Percentiles rank a stretch among this genome's conserved stretches.
Evolutionary conservation across 2,329 filamentous ascomycete genomes (phyloP).

Genomic region (Alternaria metachromatica): DNA sequence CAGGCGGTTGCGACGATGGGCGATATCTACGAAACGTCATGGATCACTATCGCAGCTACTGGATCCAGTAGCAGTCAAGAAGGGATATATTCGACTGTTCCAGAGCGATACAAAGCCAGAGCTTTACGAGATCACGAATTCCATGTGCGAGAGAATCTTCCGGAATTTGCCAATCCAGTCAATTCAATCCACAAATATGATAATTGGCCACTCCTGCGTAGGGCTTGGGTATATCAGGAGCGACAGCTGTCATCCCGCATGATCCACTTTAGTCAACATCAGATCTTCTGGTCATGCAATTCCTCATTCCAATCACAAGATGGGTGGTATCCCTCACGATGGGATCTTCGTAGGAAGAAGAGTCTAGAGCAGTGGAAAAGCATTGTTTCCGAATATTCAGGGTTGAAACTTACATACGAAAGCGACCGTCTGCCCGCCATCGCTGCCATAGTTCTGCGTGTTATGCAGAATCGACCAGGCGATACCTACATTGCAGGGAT

Average conservation of each 20-base stretch:
- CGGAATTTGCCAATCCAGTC: too few species aligned
- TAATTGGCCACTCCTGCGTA: background rate
- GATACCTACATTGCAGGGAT: background rate
- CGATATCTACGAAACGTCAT: background rate
- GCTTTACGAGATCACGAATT: background rate
- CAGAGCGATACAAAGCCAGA: background rate
- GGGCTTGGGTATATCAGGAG: background rate
- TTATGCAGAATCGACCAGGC: background rate
- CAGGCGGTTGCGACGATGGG: background rate
- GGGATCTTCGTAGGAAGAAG: background rate
- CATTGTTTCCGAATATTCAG: background rate
- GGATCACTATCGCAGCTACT: background rate
- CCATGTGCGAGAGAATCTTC: background rate
- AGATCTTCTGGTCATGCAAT: background rate
- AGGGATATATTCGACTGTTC: background rate
- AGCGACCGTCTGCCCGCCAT: background rate
- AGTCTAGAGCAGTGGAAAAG: background rate
- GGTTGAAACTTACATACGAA: background rate
- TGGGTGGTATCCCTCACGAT: background rate
- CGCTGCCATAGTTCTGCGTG: background rate
- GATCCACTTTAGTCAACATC: background rate
- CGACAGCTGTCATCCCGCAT: background rate
- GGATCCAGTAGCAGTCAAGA: background rate
- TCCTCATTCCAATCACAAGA: background rate
- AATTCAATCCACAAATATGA: too few species aligned